Percentiles rank a stretch among this genome's conserved stretches.
phyloP scores from a whole-genome alignment of 306 rosid species.

The Casuarina glauca region DNA sequence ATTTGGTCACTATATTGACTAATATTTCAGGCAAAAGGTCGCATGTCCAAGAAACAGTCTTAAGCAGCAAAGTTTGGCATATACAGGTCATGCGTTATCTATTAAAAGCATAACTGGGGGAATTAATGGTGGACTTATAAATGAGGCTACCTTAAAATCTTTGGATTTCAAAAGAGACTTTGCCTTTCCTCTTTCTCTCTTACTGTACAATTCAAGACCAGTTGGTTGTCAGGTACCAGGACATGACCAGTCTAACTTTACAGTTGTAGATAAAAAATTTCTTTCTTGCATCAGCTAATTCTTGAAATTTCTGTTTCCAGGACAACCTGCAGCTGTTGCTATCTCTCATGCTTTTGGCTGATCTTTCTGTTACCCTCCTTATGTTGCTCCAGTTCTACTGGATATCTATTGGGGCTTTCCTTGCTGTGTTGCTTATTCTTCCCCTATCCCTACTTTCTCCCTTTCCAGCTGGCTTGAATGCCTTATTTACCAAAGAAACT shows the following conservation, averaged over 20 bases:
- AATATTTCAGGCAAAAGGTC: constrained; percentile 48
- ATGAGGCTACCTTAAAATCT: constrained; percentile 68
- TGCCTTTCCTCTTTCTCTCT: constrained; percentile 73
- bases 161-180: constrained; percentile 77
- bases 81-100: constrained; percentile 67
- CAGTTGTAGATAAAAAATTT: too few relatives aligned
- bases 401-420: constrained; percentile 94
- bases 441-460: constrained; percentile 92
- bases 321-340: constrained; percentile 84
- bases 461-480: constrained; percentile 97
- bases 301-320: constrained; percentile 51
- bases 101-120: constrained; percentile 88
- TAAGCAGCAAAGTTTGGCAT: constrained; percentile 68
- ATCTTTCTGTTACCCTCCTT: constrained; percentile 87
- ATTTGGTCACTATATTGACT: constrained; percentile 19
- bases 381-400: constrained; percentile 94
- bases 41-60: constrained; percentile 46
- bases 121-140: constrained; percentile 88
- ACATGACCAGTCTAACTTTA: background rate
- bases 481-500: constrained; percentile 89
- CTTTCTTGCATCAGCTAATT: constrained; percentile 31
- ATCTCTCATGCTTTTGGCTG: constrained; percentile 74
- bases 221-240: constrained; percentile 84
- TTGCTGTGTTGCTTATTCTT: constrained; percentile 80
- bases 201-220: constrained; percentile 92